These are phyloP conservation scores for Cyanidiococcus yangmingshanensis DNA, from an alignment of 23 red algal genomes.

Conservation along the genomic window DNA sequence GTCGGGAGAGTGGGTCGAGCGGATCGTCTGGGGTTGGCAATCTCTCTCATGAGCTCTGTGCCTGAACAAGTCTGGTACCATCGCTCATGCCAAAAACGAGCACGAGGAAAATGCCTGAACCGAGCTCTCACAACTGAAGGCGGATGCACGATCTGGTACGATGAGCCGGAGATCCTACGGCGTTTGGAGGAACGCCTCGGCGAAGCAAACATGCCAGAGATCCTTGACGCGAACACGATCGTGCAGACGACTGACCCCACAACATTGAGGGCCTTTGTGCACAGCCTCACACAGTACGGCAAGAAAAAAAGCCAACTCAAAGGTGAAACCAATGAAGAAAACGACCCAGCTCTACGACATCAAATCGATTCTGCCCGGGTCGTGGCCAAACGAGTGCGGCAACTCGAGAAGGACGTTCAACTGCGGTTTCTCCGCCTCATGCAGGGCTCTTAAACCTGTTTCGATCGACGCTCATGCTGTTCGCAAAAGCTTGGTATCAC, in stretches of 20 bases:
- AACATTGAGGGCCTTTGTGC: not conserved
- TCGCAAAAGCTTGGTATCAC: too few species aligned
- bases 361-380: not conserved
- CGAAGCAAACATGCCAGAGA: constrained; percentile 26
- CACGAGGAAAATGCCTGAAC: constrained; percentile 53
- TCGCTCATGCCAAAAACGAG: constrained; percentile 34
- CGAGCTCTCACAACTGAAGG: constrained; percentile 44
- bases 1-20: constrained; percentile 45
- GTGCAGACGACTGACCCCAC: not conserved
- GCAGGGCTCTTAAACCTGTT: not conserved
- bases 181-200: constrained; percentile 49
- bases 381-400: not conserved
- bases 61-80: constrained; percentile 87
- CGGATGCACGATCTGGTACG: constrained; percentile 68
- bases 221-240: not conserved
- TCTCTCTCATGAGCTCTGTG: constrained; percentile 54
- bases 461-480: too few species aligned
- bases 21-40: constrained; percentile 59
- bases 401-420: not conserved
- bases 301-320: not conserved
- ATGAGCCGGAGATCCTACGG: constrained; percentile 65
- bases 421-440: not conserved
- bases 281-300: not conserved
- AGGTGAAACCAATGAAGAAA: not conserved
- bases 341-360: not conserved